Conservation (phyloP, 176 grass and related monocot species). For the Poa annua region DNA sequence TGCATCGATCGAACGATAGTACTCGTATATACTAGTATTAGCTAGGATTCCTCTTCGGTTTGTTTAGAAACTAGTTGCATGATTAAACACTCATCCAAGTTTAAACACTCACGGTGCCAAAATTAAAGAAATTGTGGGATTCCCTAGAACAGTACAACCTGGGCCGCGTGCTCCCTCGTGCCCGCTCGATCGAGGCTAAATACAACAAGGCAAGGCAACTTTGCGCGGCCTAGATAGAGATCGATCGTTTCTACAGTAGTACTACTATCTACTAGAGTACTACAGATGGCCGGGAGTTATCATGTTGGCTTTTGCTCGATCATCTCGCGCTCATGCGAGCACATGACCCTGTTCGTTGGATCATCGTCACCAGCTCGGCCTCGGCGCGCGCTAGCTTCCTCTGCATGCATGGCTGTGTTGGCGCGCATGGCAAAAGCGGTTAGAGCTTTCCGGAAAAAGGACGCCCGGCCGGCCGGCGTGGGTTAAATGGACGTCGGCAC, state of each 20-base stretch:
- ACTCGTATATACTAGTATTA: too few relatives aligned
- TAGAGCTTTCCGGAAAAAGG: constrained; percentile 29
- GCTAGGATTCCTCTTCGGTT: too few relatives aligned
- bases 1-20: too few relatives aligned
- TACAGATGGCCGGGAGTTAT: constrained; percentile 1
- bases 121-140: neutral
- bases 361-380: neutral
- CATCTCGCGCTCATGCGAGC: constrained; percentile 26
- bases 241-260: too few relatives aligned
- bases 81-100: too few relatives aligned
- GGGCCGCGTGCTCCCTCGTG: neutral
- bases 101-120: neutral
- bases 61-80: too few relatives aligned
- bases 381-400: too few relatives aligned
- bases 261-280: too few relatives aligned
- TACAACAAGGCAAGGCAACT: neutral
- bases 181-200: neutral
- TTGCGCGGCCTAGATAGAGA: neutral
- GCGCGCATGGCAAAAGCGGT: constrained; percentile 38
- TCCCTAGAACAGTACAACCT: neutral
- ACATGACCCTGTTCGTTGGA: constrained; percentile 48
- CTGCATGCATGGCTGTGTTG: too few relatives aligned
- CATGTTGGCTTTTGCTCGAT: constrained; percentile 45
- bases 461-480: neutral
- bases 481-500: constrained; percentile 25